These are phyloP conservation scores for Kregervanrija pseudodelftensis DNA, from an alignment of 805 yeast species.

Conservation along the genomic window DNA sequence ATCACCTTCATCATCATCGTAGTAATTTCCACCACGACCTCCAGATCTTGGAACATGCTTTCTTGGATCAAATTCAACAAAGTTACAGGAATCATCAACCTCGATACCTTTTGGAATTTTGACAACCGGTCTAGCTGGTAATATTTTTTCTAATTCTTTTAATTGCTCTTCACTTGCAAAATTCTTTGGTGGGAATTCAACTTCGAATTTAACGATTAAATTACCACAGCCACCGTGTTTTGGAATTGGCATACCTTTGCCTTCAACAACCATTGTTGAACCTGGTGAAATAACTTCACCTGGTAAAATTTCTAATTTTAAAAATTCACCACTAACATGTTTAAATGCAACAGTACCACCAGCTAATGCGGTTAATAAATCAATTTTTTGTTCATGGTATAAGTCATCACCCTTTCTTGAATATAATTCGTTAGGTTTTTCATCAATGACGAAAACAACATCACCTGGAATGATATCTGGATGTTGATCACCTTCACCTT, in stretches of 20 bases:
- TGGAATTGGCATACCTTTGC: conserved; percentile 96
- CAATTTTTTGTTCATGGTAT: conserved; percentile 78
- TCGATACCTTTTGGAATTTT: conserved; percentile 64
- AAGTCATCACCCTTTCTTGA: conserved; percentile 87
- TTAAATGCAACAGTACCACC: conserved; percentile 89
- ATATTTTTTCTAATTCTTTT: conserved; percentile 60
- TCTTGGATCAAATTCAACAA: conserved; percentile 22
- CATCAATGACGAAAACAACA: conserved; percentile 85
- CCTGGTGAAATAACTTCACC: conserved; percentile 94
- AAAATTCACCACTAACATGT: conserved; percentile 88
- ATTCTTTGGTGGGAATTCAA: conserved; percentile 77
- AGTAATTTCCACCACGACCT: conserved; percentile 38
- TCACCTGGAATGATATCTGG: conserved; percentile 96
- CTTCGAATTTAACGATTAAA: conserved; percentile 75
- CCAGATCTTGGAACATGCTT: conserved; percentile 26
- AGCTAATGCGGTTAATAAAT: conserved; percentile 88
- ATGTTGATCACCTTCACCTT: conserved; percentile 96
- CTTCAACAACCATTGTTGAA: conserved; percentile 69
- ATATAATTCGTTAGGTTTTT: conserved; percentile 78
- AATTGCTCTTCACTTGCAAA: conserved; percentile 72
- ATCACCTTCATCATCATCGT: conserved; percentile 44
- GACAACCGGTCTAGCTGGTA: conserved; percentile 68
- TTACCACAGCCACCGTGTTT: conserved; percentile 86
- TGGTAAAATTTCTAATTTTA: conserved; percentile 74
- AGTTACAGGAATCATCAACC: conserved; percentile 56